Evolutionary conservation across 371 early-diverging fungal species (phyloP), one percentile per base, ranked within the genome.

Genomic region (Mortierella sp.): DNA sequence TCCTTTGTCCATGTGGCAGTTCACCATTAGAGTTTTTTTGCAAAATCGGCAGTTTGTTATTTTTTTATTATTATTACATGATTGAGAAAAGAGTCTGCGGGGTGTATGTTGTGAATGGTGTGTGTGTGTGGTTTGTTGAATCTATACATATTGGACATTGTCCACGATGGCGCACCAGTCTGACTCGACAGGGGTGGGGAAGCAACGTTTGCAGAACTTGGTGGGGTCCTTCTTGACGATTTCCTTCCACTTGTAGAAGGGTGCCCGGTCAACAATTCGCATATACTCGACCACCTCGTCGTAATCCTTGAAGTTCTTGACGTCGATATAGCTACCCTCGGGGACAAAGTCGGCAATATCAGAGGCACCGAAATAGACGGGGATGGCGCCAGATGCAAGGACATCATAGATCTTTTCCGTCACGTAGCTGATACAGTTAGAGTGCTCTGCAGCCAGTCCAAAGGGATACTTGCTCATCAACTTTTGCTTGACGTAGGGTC

Each of bases 321-420:
- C 72, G 34, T 80, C 55, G 45, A 87, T 79, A 31, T 78, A 77
- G 16, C 81, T 81, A 42, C 77, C 75, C 28, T 74, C 72, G 2
- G 88, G 88, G 13, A 87, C 82, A 65, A 52, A 87, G 63, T 84
- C 76, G 16, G 77, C 78, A 65, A 87, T 81, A 26, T 88, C 88
- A 14, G 75, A 26, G 5, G 88, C 84, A 11, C 88, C 88, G 48
- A 79, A 50, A 48, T 88, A 88, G 38, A 88, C 60, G 7, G 88
- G 88, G 52, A 88, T 88, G 24, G 79, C 71, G 13, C 88, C 84
- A n/a, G 54, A 68, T 19, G 63, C 52, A 6, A 88, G 21, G 10
- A 76, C 84, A 70, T 88, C 73, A 68, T 88, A 88, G 38, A 85
- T 80, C 60, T 88, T 88, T 47, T 88, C 88, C 34, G 84, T 88